These are phyloP conservation scores for Dactylellina parvicollis DNA, from an alignment of 2,329 filamentous ascomycete genomes.

Conservation along the genomic window DNA sequence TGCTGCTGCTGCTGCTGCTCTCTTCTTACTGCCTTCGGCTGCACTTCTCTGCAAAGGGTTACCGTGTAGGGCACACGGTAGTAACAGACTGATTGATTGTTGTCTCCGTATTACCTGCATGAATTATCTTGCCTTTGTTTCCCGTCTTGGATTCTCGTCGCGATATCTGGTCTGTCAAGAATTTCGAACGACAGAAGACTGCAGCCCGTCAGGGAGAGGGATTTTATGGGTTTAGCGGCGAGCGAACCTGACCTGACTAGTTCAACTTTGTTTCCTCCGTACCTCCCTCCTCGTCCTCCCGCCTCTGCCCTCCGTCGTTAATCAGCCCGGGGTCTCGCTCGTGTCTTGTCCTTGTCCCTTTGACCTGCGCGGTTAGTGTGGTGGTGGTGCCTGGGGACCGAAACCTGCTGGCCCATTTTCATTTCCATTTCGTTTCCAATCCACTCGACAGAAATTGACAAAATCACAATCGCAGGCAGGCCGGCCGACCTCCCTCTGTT, in stretches of 20 bases:
- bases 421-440: background rate
- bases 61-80: no score
- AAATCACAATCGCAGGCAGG: conserved; percentile 24
- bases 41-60: conserved; percentile 17
- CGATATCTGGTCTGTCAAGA: conserved; percentile 49
- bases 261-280: conserved; percentile 37
- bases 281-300: no score
- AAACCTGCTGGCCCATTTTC: background rate
- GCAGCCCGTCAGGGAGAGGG: conserved; percentile 32
- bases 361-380: conserved; percentile 13
- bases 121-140: conserved; percentile 31
- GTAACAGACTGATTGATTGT: no score
- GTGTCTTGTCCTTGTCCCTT: conserved; percentile 4
- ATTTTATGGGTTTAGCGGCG: conserved; percentile 35
- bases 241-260: conserved; percentile 38
- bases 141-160: conserved; percentile 48
- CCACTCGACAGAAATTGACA: background rate
- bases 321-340: conserved; percentile 8
- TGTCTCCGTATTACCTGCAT: conserved; percentile 53
- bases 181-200: conserved; percentile 15
- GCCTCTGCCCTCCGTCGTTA: conserved; percentile 41
- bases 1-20: background rate
- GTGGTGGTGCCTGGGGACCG: background rate
- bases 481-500: no score
- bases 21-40: conserved; percentile 6